These are phyloP conservation scores for Metschnikowia vanudenii DNA, from an alignment of 805 yeast genomes.

Conservation along the genomic window DNA sequence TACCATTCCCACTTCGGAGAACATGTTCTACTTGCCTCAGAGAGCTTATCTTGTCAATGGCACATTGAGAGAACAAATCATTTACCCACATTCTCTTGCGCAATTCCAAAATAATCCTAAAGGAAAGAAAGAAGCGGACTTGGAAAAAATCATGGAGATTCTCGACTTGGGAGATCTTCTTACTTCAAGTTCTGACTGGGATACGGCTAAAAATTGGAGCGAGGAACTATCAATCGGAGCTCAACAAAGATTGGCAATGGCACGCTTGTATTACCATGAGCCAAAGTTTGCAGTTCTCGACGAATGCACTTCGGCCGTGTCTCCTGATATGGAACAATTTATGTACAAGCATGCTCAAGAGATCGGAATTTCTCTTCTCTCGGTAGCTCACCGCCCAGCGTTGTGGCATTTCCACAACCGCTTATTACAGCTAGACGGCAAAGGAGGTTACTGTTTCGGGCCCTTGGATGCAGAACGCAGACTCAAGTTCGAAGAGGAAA, in stretches of 20 bases:
- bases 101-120: constrained; percentile 45
- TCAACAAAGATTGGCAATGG: constrained; percentile 91
- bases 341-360: constrained; percentile 83
- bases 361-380: constrained; percentile 75
- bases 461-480: constrained; percentile 72
- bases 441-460: constrained; percentile 62
- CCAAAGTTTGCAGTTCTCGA: constrained; percentile 94
- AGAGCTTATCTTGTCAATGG: constrained; percentile 84
- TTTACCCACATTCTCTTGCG: constrained; percentile 75
- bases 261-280: constrained; percentile 82
- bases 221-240: constrained; percentile 88
- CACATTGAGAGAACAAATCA: constrained; percentile 80
- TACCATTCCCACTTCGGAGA: constrained; percentile 60
- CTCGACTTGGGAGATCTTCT: constrained; percentile 61
- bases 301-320: constrained; percentile 93
- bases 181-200: constrained; percentile 42
- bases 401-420: constrained; percentile 89
- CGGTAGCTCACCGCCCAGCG: constrained; percentile 91
- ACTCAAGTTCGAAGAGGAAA: constrained; percentile 73
- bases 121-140: constrained; percentile 46
- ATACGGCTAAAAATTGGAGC: constrained; percentile 75
- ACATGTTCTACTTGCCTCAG: constrained; percentile 88
- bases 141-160: constrained; percentile 52
- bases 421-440: constrained; percentile 83
- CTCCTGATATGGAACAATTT: constrained; percentile 85